These are phyloP conservation scores for Naegleria fowleri DNA, from an alignment of 208 protist genomes.

Conservation along the genomic window DNA sequence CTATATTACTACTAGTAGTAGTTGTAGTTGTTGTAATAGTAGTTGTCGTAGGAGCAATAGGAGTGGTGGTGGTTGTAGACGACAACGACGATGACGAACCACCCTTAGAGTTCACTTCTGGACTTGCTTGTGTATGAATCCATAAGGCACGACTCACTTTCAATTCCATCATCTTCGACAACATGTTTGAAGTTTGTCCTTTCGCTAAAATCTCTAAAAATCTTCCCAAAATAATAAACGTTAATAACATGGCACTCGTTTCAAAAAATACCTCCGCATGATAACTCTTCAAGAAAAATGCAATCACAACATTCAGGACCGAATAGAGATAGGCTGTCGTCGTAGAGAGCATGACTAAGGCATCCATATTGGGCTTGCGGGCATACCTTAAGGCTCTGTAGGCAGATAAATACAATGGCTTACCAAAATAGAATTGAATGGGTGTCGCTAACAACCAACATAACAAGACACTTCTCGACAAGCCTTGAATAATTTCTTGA, in stretches of 20 bases:
- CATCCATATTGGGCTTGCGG: background rate
- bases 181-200: slow-evolving; percentile 70
- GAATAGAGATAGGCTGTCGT: slow-evolving; percentile 7
- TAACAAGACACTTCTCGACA: background rate
- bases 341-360: background rate
- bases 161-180: slow-evolving; percentile 74
- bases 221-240: slow-evolving; percentile 90
- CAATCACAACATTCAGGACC: background rate
- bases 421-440: background rate
- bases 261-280: slow-evolving; percentile 79
- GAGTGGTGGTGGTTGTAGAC: no score
- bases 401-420: background rate
- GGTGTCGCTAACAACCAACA: background rate
- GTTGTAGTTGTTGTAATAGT: no score
- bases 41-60: no score
- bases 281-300: background rate
- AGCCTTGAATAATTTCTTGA: background rate
- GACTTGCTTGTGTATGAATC: background rate
- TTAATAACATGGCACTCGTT: slow-evolving; percentile 81
- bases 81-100: no score
- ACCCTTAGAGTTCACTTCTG: no score
- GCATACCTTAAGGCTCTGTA: background rate
- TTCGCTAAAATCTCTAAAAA: slow-evolving; percentile 81
- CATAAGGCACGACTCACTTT: background rate
- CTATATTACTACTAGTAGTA: no score